Base-by-base conservation (phyloP, 2,329 filamentous ascomycete genomes). In the Periconia macrospinosa region DNA sequence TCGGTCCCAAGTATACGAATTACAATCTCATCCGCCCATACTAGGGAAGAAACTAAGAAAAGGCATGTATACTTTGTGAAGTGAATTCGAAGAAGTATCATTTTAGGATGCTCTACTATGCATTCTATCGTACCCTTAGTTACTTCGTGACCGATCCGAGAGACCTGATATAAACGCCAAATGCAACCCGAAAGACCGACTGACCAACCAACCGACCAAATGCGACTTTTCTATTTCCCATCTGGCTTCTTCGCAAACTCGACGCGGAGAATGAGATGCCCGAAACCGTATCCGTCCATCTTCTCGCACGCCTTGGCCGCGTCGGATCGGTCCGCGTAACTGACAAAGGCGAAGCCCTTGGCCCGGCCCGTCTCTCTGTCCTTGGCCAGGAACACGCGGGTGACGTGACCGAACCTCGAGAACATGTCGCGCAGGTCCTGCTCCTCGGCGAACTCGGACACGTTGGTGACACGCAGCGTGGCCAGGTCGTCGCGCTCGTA, bases 281-380 rank as follows among this genome's bases (percentile, higher is more conserved):
- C 89, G 81, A 91, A 93, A 78, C 90, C 90, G 63, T 75, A 97
- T 70, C 94, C 94, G 78, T 99, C 94, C 91, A 99, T 93, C 85
- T 96, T 97, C 79, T 89, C 88, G 80, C 91, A 96, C 41, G 94
- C 94, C 80, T 89, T 90, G 66, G 90, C 90, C 64, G 94, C 94
- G 76, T 99, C 94, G 64, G 82, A 78, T 65, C 94, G 83, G 76
- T 99, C 94, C 56, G 89, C 90, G 73, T 94, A 99, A 77, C 91
- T 96, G 82, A 99, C 96, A 76, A 99, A 99, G 23, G 95, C 95
- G 75, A 99, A 99, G 59, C 94, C 94, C 86, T 99, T 99, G 67
- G 94, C 94, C 75, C 93, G 81, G 57, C 92, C 91, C 41, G 94
- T 99, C 69, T 99, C 94, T 74, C 94, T 84, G 80, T 99, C 94